phyloP scores from a whole-genome alignment of 2,329 filamentous ascomycete species.

The Trichoderma pleuroti region DNA sequence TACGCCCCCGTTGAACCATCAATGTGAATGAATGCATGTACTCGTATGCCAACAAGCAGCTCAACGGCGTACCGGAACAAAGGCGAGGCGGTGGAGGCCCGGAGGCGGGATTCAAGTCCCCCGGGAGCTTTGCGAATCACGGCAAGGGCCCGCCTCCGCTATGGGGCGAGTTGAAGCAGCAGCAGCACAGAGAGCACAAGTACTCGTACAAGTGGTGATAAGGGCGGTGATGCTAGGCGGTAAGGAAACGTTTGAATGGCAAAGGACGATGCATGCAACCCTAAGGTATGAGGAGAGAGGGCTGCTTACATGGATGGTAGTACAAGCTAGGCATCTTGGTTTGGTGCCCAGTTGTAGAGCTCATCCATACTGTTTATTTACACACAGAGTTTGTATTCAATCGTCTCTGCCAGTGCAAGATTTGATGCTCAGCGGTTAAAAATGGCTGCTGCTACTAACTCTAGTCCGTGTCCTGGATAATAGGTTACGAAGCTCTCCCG shows the following conservation, averaged over 20 bases:
- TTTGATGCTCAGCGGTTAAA: background rate
- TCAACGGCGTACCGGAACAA: background rate
- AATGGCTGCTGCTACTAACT: background rate
- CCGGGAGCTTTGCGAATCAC: background rate
- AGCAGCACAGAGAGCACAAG: background rate
- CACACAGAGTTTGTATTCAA: background rate
- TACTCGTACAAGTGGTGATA: background rate
- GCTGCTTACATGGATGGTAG: background rate
- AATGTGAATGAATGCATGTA: background rate
- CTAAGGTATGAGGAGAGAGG: background rate
- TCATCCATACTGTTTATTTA: background rate
- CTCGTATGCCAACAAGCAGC: background rate
- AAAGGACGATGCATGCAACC: background rate
- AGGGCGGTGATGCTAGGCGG: slow-evolving; percentile 4
- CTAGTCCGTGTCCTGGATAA: background rate
- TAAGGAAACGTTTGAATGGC: background rate
- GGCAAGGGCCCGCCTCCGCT: background rate
- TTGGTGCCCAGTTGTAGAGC: background rate
- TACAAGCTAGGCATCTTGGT: background rate
- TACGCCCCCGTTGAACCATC: background rate
- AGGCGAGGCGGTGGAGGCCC: slow-evolving; percentile 7
- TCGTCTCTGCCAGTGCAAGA: background rate
- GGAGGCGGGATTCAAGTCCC: background rate
- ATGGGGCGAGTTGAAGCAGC: background rate
- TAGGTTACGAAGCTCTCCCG: slow-evolving; percentile 8